Conservation (phyloP, 495 filamentous ascomycete genomes). For the Xylaria castorea region DNA sequence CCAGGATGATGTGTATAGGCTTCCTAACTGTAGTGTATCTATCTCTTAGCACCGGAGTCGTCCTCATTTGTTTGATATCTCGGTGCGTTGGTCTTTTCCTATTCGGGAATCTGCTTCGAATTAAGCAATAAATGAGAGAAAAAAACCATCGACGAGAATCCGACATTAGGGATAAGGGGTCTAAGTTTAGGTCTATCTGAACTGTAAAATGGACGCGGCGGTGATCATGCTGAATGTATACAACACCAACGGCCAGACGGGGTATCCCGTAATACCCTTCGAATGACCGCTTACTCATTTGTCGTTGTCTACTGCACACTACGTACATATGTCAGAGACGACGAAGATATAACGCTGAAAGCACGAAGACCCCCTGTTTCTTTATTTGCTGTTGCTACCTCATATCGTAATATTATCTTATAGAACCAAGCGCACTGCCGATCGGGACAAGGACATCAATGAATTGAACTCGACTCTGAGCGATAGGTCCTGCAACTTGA, state of each 20-base stretch:
- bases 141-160: neutral
- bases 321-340: neutral
- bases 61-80: neutral
- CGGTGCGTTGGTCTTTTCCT: neutral
- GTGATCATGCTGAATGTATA: neutral
- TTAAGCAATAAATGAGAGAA: neutral
- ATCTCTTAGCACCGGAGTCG: slow-evolving; percentile 7
- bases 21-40: neutral
- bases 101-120: neutral
- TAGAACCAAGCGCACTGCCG: neutral
- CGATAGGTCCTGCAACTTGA: slow-evolving; percentile 13
- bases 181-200: neutral
- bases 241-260: neutral
- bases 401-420: neutral
- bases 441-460: slow-evolving; percentile 3
- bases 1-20: neutral
- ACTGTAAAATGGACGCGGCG: neutral
- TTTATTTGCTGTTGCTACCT: neutral
- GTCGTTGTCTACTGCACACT: neutral
- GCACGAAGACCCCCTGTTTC: neutral
- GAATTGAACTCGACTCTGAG: neutral
- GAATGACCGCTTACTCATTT: neutral
- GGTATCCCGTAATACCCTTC: neutral
- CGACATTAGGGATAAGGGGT: neutral
- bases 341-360: neutral